phyloP scores from a whole-genome alignment of 2,329 filamentous ascomycete genomes.

The Talaromyces sp. region DNA sequence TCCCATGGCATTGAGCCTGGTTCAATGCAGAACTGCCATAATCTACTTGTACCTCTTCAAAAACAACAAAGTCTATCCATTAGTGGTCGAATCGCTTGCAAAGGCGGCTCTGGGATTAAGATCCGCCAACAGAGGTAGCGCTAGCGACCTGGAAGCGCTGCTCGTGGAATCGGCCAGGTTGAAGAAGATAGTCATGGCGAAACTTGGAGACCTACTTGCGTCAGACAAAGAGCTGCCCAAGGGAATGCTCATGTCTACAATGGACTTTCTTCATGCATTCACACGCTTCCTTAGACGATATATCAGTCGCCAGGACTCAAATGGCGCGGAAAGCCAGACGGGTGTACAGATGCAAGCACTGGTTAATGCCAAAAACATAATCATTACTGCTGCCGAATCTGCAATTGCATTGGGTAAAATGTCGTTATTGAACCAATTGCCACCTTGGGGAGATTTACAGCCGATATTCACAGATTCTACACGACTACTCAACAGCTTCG shows the following conservation, averaged over 20 bases:
- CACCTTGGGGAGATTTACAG: constrained; percentile 38
- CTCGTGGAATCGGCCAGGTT: constrained; percentile 42
- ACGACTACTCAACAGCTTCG: constrained; percentile 33
- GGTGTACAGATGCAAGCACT: constrained; percentile 30
- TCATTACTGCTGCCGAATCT: constrained; percentile 41
- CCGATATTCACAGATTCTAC: constrained; percentile 37
- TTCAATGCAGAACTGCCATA: constrained; percentile 39
- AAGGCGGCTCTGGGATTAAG: constrained; percentile 36
- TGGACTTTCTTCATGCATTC: constrained; percentile 39
- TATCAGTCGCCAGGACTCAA: constrained; percentile 31
- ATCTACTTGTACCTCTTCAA: constrained; percentile 34
- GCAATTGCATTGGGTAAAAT: constrained; percentile 38
- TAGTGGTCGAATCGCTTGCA: constrained; percentile 27
- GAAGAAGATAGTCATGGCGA: constrained; percentile 41
- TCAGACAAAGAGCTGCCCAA: constrained; percentile 23
- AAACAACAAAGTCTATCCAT: constrained; percentile 23
- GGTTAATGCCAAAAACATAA: constrained; percentile 33
- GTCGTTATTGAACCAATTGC: constrained; percentile 34
- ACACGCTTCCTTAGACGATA: constrained; percentile 42
- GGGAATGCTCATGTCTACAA: constrained; percentile 26
- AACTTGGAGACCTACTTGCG: constrained; percentile 31
- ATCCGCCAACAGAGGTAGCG: constrained; percentile 37
- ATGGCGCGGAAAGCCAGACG: constrained; percentile 26
- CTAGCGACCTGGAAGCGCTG: constrained; percentile 43
- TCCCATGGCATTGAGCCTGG: constrained; percentile 34